Base-by-base conservation (phyloP, 2,329 filamentous ascomycete species). In the Seiridium unicorne region DNA sequence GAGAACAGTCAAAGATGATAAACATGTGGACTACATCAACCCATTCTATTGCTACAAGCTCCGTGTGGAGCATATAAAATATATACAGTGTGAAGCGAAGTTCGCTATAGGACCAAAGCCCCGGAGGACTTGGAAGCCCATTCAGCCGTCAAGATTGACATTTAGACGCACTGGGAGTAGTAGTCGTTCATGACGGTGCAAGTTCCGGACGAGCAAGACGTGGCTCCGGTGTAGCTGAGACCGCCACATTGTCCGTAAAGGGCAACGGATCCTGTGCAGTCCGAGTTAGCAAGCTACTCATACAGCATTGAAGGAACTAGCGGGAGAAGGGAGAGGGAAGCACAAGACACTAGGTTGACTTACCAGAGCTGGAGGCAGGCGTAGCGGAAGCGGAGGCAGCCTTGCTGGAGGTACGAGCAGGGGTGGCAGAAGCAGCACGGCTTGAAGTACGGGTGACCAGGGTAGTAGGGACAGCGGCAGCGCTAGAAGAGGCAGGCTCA, bases 211-310 rank as follows among this genome's bases (percentile, higher is more conserved):
- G 58, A 46, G 44, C 60, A 62, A 13, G 40, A 34, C 40, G 42
- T 62, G 13, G 57, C 38, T 11, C 60, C 60, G n/a, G 53, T 49
- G 49, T 49, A 62, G 34, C 44, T 49, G 13, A 35, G 49, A 34
- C 60, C 60, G 32, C 60, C 60, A 38, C 60, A 62, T 54, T 62
- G 60, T 9, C 35, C 60, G 57, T 62, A 62, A 32, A 62, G 47
- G 13, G 56, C 51, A 46, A 57, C 59, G 11, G 35, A 51, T 49
- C 34, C 44, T 44, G 40, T 44, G 18, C n/a, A 8, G 18, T 56
- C 18, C 13, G 51, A 11, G 48, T 51, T 51, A 51, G 48, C 11
- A 9, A 4, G 18, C 32, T 8, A 31, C 32, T 26, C 18, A 9
- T 47, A 26, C 18, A 26, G 18, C 18, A 26, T 26, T 26, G 18